Base-by-base conservation (phyloP, 1,284 basidiomycete species). In the Gymnopus androsaceus region DNA sequence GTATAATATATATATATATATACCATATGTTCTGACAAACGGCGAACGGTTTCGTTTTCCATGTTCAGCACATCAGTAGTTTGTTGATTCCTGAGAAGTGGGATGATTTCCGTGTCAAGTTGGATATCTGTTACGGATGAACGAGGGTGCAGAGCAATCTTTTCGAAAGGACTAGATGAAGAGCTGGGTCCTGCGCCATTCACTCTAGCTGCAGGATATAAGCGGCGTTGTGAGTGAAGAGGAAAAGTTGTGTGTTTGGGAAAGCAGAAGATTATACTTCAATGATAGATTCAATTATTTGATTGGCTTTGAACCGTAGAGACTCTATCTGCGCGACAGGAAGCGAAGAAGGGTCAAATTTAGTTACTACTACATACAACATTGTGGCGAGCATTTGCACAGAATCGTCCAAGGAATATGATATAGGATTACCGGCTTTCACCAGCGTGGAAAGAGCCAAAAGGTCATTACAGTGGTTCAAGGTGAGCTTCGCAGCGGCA, bases 231-330 rank as follows among this genome's bases (percentile, higher is more conserved):
- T 46, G 9, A 87, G 78, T 0, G 83, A 81, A 38, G 76, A 81
- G 38, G 83, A 85, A 61, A 92, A 82, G 61, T 78, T 86, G 65
- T 89, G 87, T 0, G 87, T 89, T 63, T 92, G 90, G 0, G 88
- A 89, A 51, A 92, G 79, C 27, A 92, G 77, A 56, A 90, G 77
- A 62, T 85, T 91, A 79, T 92, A 92, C 73, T 90, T 91, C n/a
- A 86, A 84, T 74, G n/a, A 92, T 87, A 4, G 87, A 88, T 51
- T 90, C 88, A 49, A 90, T 82, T 31, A 91, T 87, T 65, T 90
- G 87, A 53, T 78, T 82, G 1, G 85, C 79, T 61, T 90, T 89
- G 74, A 87, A 89, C 45, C 78, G 77, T 34, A 91, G 74, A 1
- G 87, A 89, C 63, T 92, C 88, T 2, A 92, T 79, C 58, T 89